phyloP scores from a whole-genome alignment of 179 eudicot genomes.

The Pouteria campechiana region DNA sequence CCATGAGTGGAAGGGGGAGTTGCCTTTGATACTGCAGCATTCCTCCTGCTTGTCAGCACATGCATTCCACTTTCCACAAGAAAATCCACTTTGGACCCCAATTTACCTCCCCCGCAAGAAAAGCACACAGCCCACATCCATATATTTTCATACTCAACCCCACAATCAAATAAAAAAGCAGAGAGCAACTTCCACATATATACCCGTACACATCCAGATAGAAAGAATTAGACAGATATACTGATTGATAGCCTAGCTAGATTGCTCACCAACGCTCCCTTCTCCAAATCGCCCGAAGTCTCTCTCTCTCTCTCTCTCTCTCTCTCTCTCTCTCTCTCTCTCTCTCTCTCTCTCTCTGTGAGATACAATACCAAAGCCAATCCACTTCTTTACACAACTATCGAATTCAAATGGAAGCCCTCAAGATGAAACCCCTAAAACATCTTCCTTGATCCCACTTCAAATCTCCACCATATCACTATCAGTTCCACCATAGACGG shows the following conservation, averaged over 20 bases:
- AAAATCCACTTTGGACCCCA: conserved; percentile 41
- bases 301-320: no score
- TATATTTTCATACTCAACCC: no score
- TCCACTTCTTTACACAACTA: background rate
- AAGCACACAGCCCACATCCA: conserved; percentile 26
- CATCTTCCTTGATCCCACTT: background rate
- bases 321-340: background rate
- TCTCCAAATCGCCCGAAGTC: no score
- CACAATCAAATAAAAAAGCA: no score
- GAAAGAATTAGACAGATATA: no score
- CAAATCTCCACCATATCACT: no score
- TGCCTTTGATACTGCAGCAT: conserved; percentile 52
- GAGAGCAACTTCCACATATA: no score
- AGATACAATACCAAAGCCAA: background rate
- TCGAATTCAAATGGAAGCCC: background rate
- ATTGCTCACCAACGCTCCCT: no score
- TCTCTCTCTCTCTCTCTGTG: conserved; percentile 1
- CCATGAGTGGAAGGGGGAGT: conserved; percentile 34
- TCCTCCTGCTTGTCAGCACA: conserved; percentile 63
- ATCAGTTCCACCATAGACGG: conserved; percentile 1
- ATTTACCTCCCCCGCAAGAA: conserved; percentile 60
- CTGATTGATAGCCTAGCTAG: no score
- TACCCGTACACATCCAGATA: no score
- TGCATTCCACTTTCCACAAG: conserved; percentile 77
- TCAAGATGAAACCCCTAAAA: background rate